Evolutionary conservation across 148 eudicot genomes (phyloP), one percentile per base, ranked within the genome.

Genomic region (Amaranthus hypochondriacus): DNA sequence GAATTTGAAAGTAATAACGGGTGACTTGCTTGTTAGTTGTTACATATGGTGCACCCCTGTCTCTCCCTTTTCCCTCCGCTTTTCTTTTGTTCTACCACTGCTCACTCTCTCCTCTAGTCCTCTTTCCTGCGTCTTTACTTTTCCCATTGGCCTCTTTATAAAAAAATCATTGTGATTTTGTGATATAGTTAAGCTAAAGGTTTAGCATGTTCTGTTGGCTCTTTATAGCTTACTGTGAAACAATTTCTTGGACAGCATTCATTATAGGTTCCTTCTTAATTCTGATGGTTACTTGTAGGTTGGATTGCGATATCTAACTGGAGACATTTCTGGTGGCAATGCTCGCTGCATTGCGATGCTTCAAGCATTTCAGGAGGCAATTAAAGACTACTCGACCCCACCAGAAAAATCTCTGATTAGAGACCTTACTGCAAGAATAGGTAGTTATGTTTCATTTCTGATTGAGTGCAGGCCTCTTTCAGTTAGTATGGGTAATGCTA

Each of bases 311-410:
- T 96, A 87, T 77, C 74, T 96, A 75, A 84, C 92, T 78, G 99
- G 99, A 58, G 95, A 92, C 77, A 85, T 92, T 62, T 96, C 90
- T 70, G 95, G 97, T 72, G 95, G 97, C 68, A 92, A 92, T 85
- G 92, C 97, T 48, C 97, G 97, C 52, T 96, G 99, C 71, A 96
- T 92, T 72, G 95, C 99, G 54, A 92, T 96, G 99, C 97, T 96
- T 83, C 86, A 89, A 87, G 96, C 96, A 84, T 92, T 96, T 62
- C 94, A 90, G 69, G 95, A 96, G 75, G 85, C 96, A 5, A 92
- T 96, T 65, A 88, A 78, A 56, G 97, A 90, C 71, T 96, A 96
- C 83, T 78, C 90, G 50, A 89, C 96, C 7, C 99, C 97, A n/a
- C 88, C 92, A 0, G 90, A 90, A 80, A 96, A 90, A 80, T 80